phyloP scores from a whole-genome alignment of 2,329 filamentous ascomycete species.

The Leptographium wingfieldii region DNA sequence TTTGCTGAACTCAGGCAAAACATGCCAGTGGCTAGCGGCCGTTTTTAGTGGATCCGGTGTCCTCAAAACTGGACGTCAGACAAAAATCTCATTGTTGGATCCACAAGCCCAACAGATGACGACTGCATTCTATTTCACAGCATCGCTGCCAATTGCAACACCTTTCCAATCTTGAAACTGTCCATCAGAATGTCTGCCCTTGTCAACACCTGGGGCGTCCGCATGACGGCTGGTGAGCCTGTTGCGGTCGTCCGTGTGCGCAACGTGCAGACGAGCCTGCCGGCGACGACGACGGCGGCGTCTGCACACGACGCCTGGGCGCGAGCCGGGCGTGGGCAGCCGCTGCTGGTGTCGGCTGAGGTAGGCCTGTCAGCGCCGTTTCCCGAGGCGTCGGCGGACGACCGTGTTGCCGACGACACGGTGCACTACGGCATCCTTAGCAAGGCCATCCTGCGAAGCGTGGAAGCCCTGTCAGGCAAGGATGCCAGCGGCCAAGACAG shows the following conservation, averaged over 20 bases:
- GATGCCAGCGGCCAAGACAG: slow-evolving; percentile 13
- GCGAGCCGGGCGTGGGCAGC: slow-evolving; percentile 44
- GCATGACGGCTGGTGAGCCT: slow-evolving; percentile 29
- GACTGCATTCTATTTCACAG: neutral
- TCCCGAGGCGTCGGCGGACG: slow-evolving; percentile 38
- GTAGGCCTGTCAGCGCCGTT: slow-evolving; percentile 46
- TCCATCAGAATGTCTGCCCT: neutral
- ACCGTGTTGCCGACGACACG: slow-evolving; percentile 54
- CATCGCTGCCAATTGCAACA: too few species aligned
- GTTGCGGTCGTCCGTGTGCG: slow-evolving; percentile 44
- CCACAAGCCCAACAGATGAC: neutral
- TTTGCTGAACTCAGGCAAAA: too few species aligned
- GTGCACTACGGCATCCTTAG: slow-evolving; percentile 63
- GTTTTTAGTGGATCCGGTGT: neutral
- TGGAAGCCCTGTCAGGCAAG: slow-evolving; percentile 16
- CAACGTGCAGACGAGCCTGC: slow-evolving; percentile 45
- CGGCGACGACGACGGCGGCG: slow-evolving; percentile 20
- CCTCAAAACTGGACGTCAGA: neutral
- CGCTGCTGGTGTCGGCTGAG: slow-evolving; percentile 45
- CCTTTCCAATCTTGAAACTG: neutral
- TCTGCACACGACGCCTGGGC: slow-evolving; percentile 51
- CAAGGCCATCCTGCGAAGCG: slow-evolving; percentile 45
- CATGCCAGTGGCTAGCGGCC: neutral
- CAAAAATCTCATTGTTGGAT: neutral
- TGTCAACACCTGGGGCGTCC: slow-evolving; percentile 20